phyloP scores from a whole-genome alignment of 352 stramenopile species.

The Phytophthora pluvialis region DNA sequence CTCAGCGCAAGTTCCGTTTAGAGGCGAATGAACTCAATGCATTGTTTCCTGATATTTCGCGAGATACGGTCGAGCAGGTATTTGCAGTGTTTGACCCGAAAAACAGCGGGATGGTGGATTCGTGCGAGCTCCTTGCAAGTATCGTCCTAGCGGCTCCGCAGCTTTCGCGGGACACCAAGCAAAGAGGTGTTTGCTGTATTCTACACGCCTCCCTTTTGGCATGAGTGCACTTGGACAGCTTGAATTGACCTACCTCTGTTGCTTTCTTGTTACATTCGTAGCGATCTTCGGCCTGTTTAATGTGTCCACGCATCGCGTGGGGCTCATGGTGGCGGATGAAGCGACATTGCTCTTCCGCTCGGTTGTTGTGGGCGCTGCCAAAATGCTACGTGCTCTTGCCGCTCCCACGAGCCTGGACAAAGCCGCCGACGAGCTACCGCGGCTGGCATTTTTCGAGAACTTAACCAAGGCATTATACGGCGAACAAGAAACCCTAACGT shows the following conservation, averaged over 20 bases:
- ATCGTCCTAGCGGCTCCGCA: slow-evolving; percentile 29
- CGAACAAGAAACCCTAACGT: slow-evolving; percentile 34
- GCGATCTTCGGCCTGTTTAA: slow-evolving; percentile 46
- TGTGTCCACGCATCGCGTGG: slow-evolving; percentile 34
- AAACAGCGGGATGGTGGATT: slow-evolving; percentile 15
- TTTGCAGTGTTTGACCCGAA: slow-evolving; percentile 30
- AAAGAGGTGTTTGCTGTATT: slow-evolving; percentile 14
- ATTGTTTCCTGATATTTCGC: slow-evolving; percentile 13
- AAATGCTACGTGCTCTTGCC: slow-evolving; percentile 10
- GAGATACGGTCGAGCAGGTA: slow-evolving; percentile 3
- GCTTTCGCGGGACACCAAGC: slow-evolving; percentile 27
- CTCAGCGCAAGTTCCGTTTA: slow-evolving; percentile 21
- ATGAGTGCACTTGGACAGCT: background rate
- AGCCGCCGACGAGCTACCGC: background rate
- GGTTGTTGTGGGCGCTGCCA: slow-evolving; percentile 12
- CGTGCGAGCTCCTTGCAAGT: slow-evolving; percentile 31
- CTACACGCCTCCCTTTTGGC: background rate
- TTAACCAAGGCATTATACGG: slow-evolving; percentile 39
- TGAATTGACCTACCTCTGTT: background rate
- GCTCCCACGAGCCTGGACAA: background rate
- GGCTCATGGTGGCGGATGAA: slow-evolving; percentile 40
- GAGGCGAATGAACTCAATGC: slow-evolving; percentile 1
- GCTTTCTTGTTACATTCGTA: slow-evolving; percentile 1
- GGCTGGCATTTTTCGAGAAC: slow-evolving; percentile 30
- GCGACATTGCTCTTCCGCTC: slow-evolving; percentile 40